Conservation (phyloP, 768 basidiomycete genomes). For the Tulasnella sp. region DNA sequence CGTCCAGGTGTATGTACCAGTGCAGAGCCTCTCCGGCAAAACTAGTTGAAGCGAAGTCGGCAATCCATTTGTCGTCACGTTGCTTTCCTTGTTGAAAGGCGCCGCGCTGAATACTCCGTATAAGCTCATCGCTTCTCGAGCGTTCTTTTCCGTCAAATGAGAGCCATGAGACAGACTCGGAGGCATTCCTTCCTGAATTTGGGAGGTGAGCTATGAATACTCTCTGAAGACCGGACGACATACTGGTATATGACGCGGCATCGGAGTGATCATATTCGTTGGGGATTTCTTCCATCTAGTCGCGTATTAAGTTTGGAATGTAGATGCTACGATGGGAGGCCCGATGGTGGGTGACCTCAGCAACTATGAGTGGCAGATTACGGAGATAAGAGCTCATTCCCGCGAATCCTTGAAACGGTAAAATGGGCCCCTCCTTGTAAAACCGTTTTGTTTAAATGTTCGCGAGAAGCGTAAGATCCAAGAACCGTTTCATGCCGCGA, state of each 20-base stretch:
- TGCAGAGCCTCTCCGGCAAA: background rate
- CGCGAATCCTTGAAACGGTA: background rate
- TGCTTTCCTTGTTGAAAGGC: conserved; percentile 14
- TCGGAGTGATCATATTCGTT: background rate
- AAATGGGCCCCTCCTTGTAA: too few relatives aligned
- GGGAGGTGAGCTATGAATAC: background rate
- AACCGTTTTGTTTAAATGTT: too few relatives aligned
- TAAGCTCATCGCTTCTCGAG: background rate
- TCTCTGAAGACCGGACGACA: background rate
- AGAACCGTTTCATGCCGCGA: too few relatives aligned
- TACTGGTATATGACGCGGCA: background rate
- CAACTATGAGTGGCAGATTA: background rate
- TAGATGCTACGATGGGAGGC: too few relatives aligned
- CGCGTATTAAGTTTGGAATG: background rate
- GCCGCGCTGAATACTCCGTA: background rate
- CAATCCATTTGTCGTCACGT: conserved; percentile 16
- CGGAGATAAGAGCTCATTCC: background rate
- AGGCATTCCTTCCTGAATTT: background rate
- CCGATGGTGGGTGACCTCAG: too few relatives aligned
- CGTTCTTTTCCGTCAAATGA: background rate
- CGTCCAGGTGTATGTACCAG: background rate
- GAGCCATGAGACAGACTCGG: background rate
- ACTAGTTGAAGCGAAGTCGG: conserved; percentile 1
- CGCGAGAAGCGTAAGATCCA: too few relatives aligned
- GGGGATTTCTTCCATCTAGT: background rate